Conservation (phyloP, 306 rosid species). For the Corylus heterophylla region DNA sequence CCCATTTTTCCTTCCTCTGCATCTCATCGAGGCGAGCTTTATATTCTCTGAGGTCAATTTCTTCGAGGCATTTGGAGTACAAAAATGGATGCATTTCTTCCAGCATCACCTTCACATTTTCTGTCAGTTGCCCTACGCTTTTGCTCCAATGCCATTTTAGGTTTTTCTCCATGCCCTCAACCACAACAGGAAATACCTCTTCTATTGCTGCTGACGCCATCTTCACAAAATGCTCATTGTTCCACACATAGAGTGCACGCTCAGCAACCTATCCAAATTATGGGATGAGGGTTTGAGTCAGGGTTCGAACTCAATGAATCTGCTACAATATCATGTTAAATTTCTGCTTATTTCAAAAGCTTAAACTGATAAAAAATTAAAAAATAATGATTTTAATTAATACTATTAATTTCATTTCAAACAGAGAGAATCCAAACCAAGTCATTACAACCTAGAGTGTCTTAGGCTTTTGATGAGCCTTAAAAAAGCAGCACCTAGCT, state of each 20-base stretch:
- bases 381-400: no score
- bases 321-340: no score
- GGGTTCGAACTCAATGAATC: no score
- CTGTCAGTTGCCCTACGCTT: constrained; percentile 59
- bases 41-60: constrained; percentile 43
- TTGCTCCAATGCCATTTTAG: constrained; percentile 80
- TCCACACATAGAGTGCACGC: constrained; percentile 82
- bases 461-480: no score
- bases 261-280: constrained; percentile 64
- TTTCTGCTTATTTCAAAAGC: no score
- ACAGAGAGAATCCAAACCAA: no score
- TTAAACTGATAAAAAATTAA: no score
- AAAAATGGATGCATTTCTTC: constrained; percentile 70
- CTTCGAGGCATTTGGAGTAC: constrained; percentile 54
- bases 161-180: constrained; percentile 74
- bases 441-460: no score
- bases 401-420: no score
- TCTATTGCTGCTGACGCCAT: constrained; percentile 61
- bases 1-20: constrained; percentile 62
- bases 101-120: constrained; percentile 63
- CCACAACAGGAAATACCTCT: constrained; percentile 67
- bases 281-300: neutral
- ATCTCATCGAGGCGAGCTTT: constrained; percentile 44
- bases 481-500: no score
- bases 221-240: constrained; percentile 79